phyloP scores from a whole-genome alignment of 352 stramenopile species.

The Blastocystis sp. region DNA sequence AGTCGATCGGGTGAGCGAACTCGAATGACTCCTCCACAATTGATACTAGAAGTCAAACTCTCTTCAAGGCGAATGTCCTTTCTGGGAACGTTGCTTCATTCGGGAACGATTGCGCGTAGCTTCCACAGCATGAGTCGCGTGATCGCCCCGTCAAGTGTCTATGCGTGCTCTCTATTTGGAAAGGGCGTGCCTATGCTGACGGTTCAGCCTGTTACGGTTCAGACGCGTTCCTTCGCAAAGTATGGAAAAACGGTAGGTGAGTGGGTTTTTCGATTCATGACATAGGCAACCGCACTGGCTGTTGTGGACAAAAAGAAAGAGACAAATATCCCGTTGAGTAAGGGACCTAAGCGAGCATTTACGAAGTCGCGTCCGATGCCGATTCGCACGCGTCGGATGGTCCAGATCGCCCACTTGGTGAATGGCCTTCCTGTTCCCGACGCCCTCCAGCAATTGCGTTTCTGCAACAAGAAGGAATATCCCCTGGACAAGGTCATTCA shows the following conservation, averaged over 20 bases:
- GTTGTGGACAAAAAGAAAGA: background rate
- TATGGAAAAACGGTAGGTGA: background rate
- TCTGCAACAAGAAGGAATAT: constrained; percentile 51
- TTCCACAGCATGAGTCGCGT: background rate
- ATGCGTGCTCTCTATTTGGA: background rate
- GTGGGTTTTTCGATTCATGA: background rate
- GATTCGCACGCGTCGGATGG: constrained; percentile 6
- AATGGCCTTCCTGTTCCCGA: background rate
- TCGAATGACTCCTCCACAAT: too few species aligned
- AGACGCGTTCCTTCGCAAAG: background rate
- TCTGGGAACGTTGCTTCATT: background rate
- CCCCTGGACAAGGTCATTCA: constrained; percentile 38
- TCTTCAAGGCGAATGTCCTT: too few species aligned
- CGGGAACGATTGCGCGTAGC: background rate
- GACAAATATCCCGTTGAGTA: background rate
- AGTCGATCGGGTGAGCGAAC: too few species aligned
- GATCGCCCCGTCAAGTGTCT: background rate
- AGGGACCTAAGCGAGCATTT: background rate
- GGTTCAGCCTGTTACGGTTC: background rate
- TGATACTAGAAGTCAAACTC: too few species aligned
- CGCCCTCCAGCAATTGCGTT: constrained; percentile 17
- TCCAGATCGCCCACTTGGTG: background rate
- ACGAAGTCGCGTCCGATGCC: constrained; percentile 3
- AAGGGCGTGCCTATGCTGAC: background rate
- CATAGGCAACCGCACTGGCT: background rate